Percentiles rank a stretch among this genome's conserved stretches.
phyloP scores from a whole-genome alignment of 306 rosid species.

The Boehmeria nivea region DNA sequence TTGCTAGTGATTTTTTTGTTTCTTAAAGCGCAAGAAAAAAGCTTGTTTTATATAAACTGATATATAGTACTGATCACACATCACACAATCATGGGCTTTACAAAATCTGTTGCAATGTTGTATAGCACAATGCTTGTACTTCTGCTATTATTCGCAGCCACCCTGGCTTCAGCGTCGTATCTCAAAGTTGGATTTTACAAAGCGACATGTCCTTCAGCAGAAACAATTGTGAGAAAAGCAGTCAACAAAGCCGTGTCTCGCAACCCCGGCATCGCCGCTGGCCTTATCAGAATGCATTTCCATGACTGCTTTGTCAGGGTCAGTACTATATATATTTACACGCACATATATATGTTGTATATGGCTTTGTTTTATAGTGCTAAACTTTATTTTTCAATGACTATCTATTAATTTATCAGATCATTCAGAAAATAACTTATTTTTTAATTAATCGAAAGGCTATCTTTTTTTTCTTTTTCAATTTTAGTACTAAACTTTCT shows the following conservation, averaged over 20 bases:
- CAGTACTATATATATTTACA: slow-evolving; percentile 4
- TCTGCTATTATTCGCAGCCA: neutral
- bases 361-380: too few relatives aligned
- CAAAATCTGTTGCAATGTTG: neutral
- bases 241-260: slow-evolving; percentile 30
- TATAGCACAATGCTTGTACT: neutral
- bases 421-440: too few relatives aligned
- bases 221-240: slow-evolving; percentile 27
- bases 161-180: slow-evolving; percentile 20
- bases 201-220: slow-evolving; percentile 32
- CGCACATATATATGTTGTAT: too few relatives aligned
- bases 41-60: too few relatives aligned
- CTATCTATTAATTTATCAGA: too few relatives aligned
- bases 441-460: too few relatives aligned
- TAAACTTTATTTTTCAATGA: too few relatives aligned
- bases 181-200: slow-evolving; percentile 37
- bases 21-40: too few relatives aligned
- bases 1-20: too few relatives aligned
- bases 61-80: neutral
- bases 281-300: slow-evolving; percentile 43
- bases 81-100: neutral
- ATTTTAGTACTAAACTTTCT: too few relatives aligned
- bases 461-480: too few relatives aligned
- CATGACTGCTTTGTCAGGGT: slow-evolving; percentile 64
- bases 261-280: slow-evolving; percentile 36